Evolutionary conservation across 2,329 filamentous ascomycete species (phyloP), one percentile per base, ranked within the genome.

Genomic region (Immersiporthe knoxdaviesiana): DNA sequence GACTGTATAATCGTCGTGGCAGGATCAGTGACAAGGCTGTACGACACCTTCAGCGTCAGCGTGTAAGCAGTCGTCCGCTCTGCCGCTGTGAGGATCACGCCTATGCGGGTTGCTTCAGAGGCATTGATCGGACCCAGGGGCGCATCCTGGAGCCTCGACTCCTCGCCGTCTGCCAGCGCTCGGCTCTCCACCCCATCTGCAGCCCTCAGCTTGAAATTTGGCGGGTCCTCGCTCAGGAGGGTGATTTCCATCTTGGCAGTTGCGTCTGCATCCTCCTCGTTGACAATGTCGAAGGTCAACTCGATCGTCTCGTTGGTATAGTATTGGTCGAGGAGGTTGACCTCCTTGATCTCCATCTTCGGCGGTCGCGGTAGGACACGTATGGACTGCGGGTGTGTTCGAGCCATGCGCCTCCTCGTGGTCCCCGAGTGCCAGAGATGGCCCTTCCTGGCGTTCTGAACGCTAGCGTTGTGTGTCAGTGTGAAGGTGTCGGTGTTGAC

Each of bases 321-420:
- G 78, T 95, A 97, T 67, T 94, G 90, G 16, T 88, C 85, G 68
- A 85, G 83, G 10, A 90, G 79, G 54, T 88, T 85, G 2, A 87
- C 82, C 12, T 93, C 81, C 35, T 82, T 85, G 60, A 99, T 88
- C 74, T 93, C 90, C 82, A 99, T 89, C 79, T 97, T 98, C 0
- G 96, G 96, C 37, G 95, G 96, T 73, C 97, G 92, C 1, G 96
- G 95, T 66, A 94, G 84, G 32, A 99, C 89, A 68, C 88, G 90
- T 68, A 97, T 87, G 1, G 82, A 81, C 44, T 87, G 83, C 11
- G 86, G 80, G 61, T 85, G 82, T 14, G 79, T 73, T 11, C 88
- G 83, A 37, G 84, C 79, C 27, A 87, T 77, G 37, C 80, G 82
- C 69, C 84, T 84, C 65, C 79, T 83, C 0, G 78, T 76, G 18